Conservation (phyloP, 75 land plant species). For the Adiantum capillusveneris region DNA sequence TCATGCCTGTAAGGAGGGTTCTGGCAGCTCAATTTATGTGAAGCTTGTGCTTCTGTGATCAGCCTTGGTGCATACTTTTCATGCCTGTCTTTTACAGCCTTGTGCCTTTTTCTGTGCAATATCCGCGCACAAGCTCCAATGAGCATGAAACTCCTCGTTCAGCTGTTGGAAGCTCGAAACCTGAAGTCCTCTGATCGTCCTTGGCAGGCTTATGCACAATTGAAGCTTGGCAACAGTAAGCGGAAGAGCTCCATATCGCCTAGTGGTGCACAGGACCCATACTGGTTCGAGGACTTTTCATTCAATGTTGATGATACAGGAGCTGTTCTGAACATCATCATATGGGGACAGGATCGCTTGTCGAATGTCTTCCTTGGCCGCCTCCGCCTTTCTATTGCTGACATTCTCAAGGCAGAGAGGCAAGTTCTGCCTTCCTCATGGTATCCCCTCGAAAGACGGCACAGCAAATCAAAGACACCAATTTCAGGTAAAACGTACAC, state of each 20-base stretch:
- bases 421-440: conserved; percentile 54
- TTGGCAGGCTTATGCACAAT: conserved; percentile 10
- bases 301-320: conserved; percentile 62
- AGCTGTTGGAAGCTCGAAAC: conserved; percentile 27
- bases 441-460: conserved; percentile 57
- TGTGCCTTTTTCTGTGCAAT: too few species aligned
- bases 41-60: too few species aligned
- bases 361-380: conserved; percentile 72
- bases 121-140: too few species aligned
- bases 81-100: too few species aligned
- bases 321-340: conserved; percentile 51
- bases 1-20: too few species aligned
- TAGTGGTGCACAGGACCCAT: conserved; percentile 39
- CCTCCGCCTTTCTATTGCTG: conserved; percentile 52
- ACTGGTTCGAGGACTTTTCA: conserved; percentile 74
- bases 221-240: conserved; percentile 21
- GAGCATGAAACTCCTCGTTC: conserved; percentile 32
- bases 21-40: too few species aligned
- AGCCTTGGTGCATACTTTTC: too few species aligned
- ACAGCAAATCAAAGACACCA: conserved; percentile 52
- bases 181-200: conserved; percentile 19
- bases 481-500: conserved; percentile 10
- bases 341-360: conserved; percentile 76
- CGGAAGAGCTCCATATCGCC: conserved; percentile 11
- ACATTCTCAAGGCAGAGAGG: conserved; percentile 44